Evolutionary conservation across 192 early-diverging fungal species (phyloP), one percentile per base, ranked within the genome.

Genomic region (Coemansia sp.): DNA sequence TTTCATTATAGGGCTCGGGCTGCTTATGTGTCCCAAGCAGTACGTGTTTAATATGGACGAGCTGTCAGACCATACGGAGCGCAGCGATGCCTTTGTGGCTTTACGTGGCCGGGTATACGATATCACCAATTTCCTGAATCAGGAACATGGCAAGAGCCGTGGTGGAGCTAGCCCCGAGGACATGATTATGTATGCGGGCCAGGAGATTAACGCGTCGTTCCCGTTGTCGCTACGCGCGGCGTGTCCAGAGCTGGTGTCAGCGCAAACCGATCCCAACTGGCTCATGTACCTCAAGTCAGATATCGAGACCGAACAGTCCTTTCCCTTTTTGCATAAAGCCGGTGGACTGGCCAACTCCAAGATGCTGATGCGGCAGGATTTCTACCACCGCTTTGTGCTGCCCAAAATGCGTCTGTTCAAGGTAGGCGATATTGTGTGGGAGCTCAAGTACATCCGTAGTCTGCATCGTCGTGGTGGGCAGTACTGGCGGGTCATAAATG

Each of bases 1-100:
- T 71, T 88, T 92, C 64, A 91, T 97, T 58, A 81, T 92, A 41
- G 91, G 87, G 0, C 80, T 97, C 18, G 88, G 90, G 14, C 73
- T 83, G 49, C 35, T 94, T 3, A 86, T 97, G 64, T 97, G 94
- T 55, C 92, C 91, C 18, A 83, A 81, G 11, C 79, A 86, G 44
- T 74, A 82, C n/a, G 70, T 88, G 7, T 86, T 77, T 55, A 81
- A 76, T 15, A 51, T 78, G 23, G 68, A 81, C 14, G 85, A 89
- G 36, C 80, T 89, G 3, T 60, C 72, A 7, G 65, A 63, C 50
- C 86, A 88, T 62, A 80, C 81, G 26, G 72, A 81, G 15, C 77
- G 80, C 16, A 72, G 57, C 43, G 72, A 64, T 16, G 84, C 83
- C 56, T 88, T 70, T 57, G 82, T 89, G 16, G 80, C 82, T n/a